Percentiles rank a stretch among this genome's conserved stretches.
phyloP scores from a whole-genome alignment of 164 flowering plant genomes.

The Houttuynia cordata region DNA sequence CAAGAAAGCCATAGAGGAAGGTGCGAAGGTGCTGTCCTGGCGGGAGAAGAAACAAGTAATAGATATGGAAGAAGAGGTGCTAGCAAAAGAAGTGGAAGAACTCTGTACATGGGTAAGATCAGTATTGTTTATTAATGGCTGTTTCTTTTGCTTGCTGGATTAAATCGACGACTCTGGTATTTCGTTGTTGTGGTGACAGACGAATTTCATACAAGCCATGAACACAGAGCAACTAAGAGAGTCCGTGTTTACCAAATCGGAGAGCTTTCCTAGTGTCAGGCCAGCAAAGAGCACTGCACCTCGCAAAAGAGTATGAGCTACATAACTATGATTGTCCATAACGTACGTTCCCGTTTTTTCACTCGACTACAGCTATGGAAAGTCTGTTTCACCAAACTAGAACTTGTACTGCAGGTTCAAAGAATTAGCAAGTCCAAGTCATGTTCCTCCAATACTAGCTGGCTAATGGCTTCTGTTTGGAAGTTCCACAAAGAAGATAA shows the following conservation, averaged over 20 bases:
- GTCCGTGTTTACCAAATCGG: constrained; percentile 22
- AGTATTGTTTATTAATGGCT: not conserved
- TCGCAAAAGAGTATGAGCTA: constrained; percentile 18
- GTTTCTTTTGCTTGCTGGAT: not conserved
- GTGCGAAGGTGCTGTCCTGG: constrained; percentile 24
- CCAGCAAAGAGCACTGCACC: constrained; percentile 14
- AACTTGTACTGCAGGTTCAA: constrained; percentile 1
- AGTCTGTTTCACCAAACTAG: not conserved
- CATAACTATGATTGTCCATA: not conserved
- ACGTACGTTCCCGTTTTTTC: not conserved
- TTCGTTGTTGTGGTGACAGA: constrained; percentile 7
- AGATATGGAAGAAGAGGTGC: constrained; percentile 24
- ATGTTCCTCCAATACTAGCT: constrained; percentile 1
- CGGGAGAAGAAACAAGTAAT: constrained; percentile 23
- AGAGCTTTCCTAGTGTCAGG: constrained; percentile 18
- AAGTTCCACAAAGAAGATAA: constrained; percentile 9
- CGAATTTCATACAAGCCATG: constrained; percentile 25
- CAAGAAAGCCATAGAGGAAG: constrained; percentile 9
- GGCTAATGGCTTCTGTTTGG: constrained; percentile 10
- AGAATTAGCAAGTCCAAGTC: constrained; percentile 4
- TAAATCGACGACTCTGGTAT: not conserved
- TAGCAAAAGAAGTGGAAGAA: constrained; percentile 24
- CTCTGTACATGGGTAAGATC: constrained; percentile 23
- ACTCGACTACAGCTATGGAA: not conserved
- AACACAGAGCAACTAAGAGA: constrained; percentile 27